Evolutionary conservation across 495 filamentous ascomycete genomes (phyloP), one percentile per base, ranked within the genome.

Genomic region (Parmelia sp.): DNA sequence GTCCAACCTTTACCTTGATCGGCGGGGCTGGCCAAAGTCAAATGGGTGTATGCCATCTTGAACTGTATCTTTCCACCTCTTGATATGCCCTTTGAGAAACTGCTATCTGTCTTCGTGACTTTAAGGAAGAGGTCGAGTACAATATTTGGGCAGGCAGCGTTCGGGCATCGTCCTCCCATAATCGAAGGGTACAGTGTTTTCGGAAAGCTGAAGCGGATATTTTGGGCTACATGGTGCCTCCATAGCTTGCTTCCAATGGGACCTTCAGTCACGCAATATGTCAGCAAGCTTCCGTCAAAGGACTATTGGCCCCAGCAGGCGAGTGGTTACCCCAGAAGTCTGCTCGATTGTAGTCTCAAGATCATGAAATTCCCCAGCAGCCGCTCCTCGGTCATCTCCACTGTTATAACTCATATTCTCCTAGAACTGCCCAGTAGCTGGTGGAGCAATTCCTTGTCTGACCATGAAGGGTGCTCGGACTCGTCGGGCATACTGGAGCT

Each of bases 311-410:
- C 42, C 42, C 42, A 45, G 14, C 39, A 40, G 39, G 39, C 14
- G 39, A 40, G 39, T 14, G 14, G 5, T 40, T 40, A 40, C 42
- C 42, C 17, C 7, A 40, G 39, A 40, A 40, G 8, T 12, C 39
- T 40, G 15, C 8, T 40, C 39, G 39, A 40, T 40, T 40, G 39
- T 40, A 40, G 39, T 45, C 45, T 27, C 45, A 49, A 49, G 45
- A 23, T 49, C 45, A 25, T 49, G 45, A 27, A 49, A 11, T 49
- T 49, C 45, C 27, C 21, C 27, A 49, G 45, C 45, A 49, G 45
- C 45, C 45, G 45, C 45, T 49, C 45, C 45, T 49, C 45, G 45
- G 27, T 49, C 21, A 49, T 49, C 45, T 49, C 45, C 23, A 49
- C 45, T 49, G 45, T 49, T 49, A 19, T 49, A 49, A 49, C 45